Base-by-base conservation (phyloP, 805 yeast species). In the Maudiozyma turicensis region DNA sequence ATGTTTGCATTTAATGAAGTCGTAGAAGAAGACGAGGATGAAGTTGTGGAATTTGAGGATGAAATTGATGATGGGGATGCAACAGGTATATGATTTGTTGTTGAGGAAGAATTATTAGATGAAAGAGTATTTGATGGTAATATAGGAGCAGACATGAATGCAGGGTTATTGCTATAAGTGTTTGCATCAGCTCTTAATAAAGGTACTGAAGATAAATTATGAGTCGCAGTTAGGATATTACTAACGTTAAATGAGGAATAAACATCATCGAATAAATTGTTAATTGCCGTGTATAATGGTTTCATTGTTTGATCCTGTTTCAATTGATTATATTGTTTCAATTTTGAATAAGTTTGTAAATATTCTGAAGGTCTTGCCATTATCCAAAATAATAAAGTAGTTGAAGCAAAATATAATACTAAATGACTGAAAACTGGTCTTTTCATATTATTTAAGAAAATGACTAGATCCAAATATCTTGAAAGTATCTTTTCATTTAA, bases 321-420 rank as follows among this genome's bases (percentile, higher is more conserved):
- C 3, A 34, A n/a, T 20, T 28, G 38, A 9, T 44, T 34, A 30
- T 37, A 30, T 8, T 44, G 26, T 13, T 45, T 44, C 13, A 54
- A 39, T 8, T 47, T 42, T 10, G 47, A 47, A 30, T 49, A 47
- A 2, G 59, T 54, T 29, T 58, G 60, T 14, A 71, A 46, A 50
- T 68, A 78, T 46, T 78, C 80, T 5, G 54, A 48, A 0, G 82
- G 75, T 52, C 78, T 67, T 10, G 78, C 68, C 48, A 72, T 57
- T 2, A 76, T 66, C 84, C 85, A 81, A 40, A 67, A 63, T 50
- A 68, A 64, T 7, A 78, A 53, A 3, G 77, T 61, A 45, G 72
- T 71, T n/a, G 77, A 58, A 43, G 78, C 67, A 51, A 71, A 78
- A 40, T 70, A 64, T 42, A 77, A 63, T 8, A 77, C 52, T 20